Conservation (phyloP, 1,284 basidiomycete species). For the Tremellales sp. region DNA sequence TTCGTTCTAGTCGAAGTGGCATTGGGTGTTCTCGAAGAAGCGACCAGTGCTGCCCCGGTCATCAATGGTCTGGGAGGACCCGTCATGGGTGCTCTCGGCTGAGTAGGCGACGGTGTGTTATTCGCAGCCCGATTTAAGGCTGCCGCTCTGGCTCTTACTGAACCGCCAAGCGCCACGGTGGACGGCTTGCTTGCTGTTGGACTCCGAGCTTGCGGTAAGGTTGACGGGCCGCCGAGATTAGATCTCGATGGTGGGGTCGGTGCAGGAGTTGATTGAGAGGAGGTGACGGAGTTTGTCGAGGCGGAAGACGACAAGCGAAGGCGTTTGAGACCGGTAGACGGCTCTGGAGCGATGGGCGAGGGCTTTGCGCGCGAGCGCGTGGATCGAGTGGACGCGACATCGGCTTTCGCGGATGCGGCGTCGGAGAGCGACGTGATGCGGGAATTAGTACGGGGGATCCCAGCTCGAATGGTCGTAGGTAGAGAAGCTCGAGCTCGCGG, state of each 20-base stretch:
- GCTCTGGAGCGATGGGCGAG: constrained; percentile 8
- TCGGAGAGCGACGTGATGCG: constrained; percentile 14
- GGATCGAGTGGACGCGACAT: neutral
- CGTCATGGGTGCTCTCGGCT: constrained; percentile 13
- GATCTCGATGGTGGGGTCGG: constrained; percentile 3
- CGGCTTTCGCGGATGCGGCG: constrained; percentile 1
- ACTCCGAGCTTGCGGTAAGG: constrained; percentile 22
- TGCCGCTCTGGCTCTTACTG: neutral
- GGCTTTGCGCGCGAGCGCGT: constrained; percentile 4
- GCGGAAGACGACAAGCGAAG: constrained; percentile 34
- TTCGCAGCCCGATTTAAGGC: constrained; percentile 2
- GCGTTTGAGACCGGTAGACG: constrained; percentile 24
- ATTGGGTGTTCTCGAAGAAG: constrained; percentile 2
- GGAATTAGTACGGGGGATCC: constrained; percentile 22
- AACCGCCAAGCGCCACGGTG: constrained; percentile 22
- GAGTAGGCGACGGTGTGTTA: constrained; percentile 17
- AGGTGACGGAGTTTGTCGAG: constrained; percentile 20
- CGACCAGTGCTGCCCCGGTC: constrained; percentile 27
- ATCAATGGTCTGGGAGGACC: constrained; percentile 30
- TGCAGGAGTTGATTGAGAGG: constrained; percentile 9
- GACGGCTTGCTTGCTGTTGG: constrained; percentile 30
- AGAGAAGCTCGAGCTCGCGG: constrained; percentile 5
- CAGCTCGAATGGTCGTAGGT: constrained; percentile 3
- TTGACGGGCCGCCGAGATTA: constrained; percentile 1
- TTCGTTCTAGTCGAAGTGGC: neutral